Conservation (phyloP, 176 grass and related monocot genomes). For the Puccinellia tenuiflora region DNA sequence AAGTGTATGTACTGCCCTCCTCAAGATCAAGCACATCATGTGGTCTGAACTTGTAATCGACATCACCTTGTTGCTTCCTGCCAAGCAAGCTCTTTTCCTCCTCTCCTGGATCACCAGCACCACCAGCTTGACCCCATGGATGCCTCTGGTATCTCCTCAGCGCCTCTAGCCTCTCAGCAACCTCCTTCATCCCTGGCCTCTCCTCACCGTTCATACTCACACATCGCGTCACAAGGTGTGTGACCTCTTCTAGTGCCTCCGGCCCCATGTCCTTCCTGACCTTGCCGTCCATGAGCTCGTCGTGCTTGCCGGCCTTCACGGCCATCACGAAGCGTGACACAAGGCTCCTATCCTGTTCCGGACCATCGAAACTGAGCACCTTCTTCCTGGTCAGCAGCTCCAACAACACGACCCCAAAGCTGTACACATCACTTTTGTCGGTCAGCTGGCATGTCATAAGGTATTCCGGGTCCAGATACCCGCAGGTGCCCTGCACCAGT, state of each 20-base stretch:
- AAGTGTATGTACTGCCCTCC: slow-evolving; percentile 18
- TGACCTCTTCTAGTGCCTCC: slow-evolving; percentile 37
- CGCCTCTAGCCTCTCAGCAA: slow-evolving; percentile 31
- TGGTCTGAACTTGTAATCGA: slow-evolving; percentile 12
- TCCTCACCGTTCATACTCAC: slow-evolving; percentile 48
- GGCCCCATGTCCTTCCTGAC: slow-evolving; percentile 23
- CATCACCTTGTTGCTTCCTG: slow-evolving; percentile 8
- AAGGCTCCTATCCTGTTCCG: neutral
- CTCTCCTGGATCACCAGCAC: neutral
- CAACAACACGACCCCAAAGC: slow-evolving; percentile 51
- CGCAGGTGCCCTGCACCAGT: neutral
- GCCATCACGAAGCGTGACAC: neutral
- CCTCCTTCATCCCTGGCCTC: slow-evolving; percentile 63
- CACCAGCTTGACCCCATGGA: neutral
- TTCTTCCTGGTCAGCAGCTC: slow-evolving; percentile 35
- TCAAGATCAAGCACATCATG: slow-evolving; percentile 21
- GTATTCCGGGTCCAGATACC: neutral
- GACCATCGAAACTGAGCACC: neutral
- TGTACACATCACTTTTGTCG: slow-evolving; percentile 72
- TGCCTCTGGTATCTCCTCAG: slow-evolving; percentile 36
- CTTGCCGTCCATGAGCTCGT: neutral
- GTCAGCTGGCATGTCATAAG: slow-evolving; percentile 42
- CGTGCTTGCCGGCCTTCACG: neutral
- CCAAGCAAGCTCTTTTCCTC: slow-evolving; percentile 22
- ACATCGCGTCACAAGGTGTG: slow-evolving; percentile 41